phyloP scores from a whole-genome alignment of 768 basidiomycete species.

The Multifurca ochricompacta region DNA sequence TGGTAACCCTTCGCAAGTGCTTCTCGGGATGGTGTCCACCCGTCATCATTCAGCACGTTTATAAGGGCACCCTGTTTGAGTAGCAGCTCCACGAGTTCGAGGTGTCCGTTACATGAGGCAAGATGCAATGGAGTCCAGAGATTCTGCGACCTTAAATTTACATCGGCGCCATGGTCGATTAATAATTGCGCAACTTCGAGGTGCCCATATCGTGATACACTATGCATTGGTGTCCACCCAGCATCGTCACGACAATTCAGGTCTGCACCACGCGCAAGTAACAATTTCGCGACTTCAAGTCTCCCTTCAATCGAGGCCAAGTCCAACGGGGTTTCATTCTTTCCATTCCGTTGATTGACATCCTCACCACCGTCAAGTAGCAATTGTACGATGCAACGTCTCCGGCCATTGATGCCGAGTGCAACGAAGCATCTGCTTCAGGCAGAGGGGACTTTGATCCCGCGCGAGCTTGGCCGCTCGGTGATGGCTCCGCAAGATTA shows the following conservation, averaged over 20 bases:
- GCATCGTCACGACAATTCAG: neutral
- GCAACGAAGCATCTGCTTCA: neutral
- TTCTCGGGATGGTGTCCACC: neutral
- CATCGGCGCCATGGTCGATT: neutral
- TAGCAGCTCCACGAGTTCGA: neutral
- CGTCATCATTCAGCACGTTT: neutral
- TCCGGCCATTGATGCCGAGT: neutral
- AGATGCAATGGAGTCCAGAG: neutral
- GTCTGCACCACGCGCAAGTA: neutral
- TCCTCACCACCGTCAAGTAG: neutral
- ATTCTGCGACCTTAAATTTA: neutral
- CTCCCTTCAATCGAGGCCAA: neutral
- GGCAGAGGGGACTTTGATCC: neutral
- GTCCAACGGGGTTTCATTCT: neutral
- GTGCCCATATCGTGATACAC: neutral
- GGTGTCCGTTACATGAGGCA: neutral
- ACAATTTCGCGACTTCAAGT: neutral
- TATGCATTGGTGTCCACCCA: neutral
- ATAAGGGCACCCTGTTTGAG: neutral
- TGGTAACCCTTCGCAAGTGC: neutral
- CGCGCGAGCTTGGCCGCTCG: no score
- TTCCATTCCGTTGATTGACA: neutral
- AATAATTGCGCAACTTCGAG: neutral
- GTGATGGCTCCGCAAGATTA: neutral
- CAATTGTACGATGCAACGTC: neutral